Base-by-base conservation (phyloP, 345 rosid species). In the Hevea brasiliensis region DNA sequence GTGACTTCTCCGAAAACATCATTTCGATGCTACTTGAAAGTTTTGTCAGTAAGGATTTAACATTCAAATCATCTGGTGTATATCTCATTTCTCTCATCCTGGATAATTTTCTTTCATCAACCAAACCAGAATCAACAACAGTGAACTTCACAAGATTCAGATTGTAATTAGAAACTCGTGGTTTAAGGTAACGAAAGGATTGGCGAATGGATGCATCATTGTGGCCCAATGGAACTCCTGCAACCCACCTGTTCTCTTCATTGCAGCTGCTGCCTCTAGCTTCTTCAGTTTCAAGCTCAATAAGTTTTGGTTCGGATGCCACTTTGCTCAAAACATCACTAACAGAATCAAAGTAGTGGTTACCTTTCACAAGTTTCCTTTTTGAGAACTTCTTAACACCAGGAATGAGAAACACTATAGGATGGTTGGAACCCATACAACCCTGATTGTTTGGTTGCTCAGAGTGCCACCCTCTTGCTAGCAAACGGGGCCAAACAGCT, bases 401-500 rank as follows among this genome's bases (percentile, higher is more conserved):
- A 47, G 93, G 93, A 68, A 86, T 68, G 53, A 91, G 87, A 75
- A 91, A 91, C 60, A 89, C 93, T 63, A 91, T 75, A 79, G 64
- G 71, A 56, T 82, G 82, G 54, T 82, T 87, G 47, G 91, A 78
- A 72, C 69, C 80, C 17, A 61, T 41, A 66, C 81, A 83, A 65
- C 83, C 67, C 61, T 73, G 81, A 75, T 89, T 69, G 75, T 82
- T 74, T 0, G 87, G 87, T 81, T 89, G 88, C 82, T 91, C 92
- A 27, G 93, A 91, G 76, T 77, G 88, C 97, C 97, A 91, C 75
- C 97, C 93, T 79, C 87, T 80, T 27, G 88, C 96, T 9, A 91
- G 84, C 77, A 91, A 78, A 61, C 90, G 92, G 1, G 97, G 97
- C 97, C 97, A 91, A 65, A 89, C 89, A 59, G 92, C 92, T 74